Conservation (phyloP, 495 filamentous ascomycete genomes). For the Lophium mytilinum region DNA sequence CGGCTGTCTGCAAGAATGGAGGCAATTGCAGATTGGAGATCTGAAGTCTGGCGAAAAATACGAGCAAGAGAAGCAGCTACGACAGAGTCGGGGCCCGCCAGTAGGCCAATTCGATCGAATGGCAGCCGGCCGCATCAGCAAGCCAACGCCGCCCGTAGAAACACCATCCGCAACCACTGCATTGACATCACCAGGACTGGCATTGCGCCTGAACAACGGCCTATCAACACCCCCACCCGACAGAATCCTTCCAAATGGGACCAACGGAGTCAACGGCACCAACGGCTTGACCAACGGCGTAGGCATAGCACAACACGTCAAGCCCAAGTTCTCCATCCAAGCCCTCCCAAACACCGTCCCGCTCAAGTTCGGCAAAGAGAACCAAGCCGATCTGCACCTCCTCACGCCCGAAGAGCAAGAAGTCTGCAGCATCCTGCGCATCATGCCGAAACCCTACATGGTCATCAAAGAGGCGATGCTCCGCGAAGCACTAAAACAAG, state of each 20-base stretch:
- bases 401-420: slow-evolving; percentile 78
- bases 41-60: slow-evolving; percentile 86
- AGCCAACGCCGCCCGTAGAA: slow-evolving; percentile 54
- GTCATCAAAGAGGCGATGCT: slow-evolving; percentile 86
- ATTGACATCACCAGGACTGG: slow-evolving; percentile 67
- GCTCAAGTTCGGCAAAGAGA: slow-evolving; percentile 64
- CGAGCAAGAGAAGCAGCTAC: slow-evolving; percentile 76
- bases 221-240: slow-evolving; percentile 46
- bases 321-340: slow-evolving; percentile 26
- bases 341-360: slow-evolving; percentile 50
- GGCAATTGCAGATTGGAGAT: slow-evolving; percentile 71
- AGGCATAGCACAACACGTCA: slow-evolving; percentile 10
- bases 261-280: slow-evolving; percentile 23
- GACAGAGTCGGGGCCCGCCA: slow-evolving; percentile 60
- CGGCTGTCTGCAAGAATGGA: slow-evolving; percentile 87
- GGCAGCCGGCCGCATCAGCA: slow-evolving; percentile 48
- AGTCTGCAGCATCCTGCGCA: slow-evolving; percentile 68
- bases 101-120: slow-evolving; percentile 62
- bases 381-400: slow-evolving; percentile 74
- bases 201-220: slow-evolving; percentile 26
- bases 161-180: slow-evolving; percentile 61
- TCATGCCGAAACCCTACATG: slow-evolving; percentile 89
- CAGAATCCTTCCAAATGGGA: slow-evolving; percentile 16
- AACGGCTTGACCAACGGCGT: slow-evolving; percentile 8
- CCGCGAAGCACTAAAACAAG: slow-evolving; percentile 79